Conservation (phyloP, 2,329 filamentous ascomycete genomes). For the Rhynchosporium graminicola region DNA sequence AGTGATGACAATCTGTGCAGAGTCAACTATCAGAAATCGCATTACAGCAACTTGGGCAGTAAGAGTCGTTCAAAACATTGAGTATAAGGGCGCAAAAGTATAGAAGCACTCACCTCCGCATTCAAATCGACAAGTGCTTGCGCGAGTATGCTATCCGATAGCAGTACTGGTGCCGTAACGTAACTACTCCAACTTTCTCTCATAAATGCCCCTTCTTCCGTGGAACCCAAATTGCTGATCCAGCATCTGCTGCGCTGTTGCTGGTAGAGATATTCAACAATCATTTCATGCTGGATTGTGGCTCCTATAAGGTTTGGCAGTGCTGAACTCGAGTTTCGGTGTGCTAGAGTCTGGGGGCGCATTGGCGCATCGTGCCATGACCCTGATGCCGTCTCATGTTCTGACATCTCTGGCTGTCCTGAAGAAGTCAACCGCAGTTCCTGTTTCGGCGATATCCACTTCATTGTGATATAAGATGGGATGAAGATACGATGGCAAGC, state of each 20-base stretch:
- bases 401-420: too few species aligned
- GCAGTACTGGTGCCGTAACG: conserved; percentile 18
- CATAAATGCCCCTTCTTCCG: conserved; percentile 17
- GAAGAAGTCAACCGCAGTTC: too few species aligned
- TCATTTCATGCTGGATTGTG: conserved; percentile 22
- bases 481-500: too few species aligned
- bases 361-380: too few species aligned
- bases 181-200: conserved; percentile 19
- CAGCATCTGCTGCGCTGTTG: conserved; percentile 23
- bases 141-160: conserved; percentile 14
- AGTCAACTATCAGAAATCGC: conserved; percentile 25
- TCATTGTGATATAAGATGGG: too few species aligned
- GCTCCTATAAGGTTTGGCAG: too few species aligned
- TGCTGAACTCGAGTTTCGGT: too few species aligned
- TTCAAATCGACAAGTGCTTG: conserved; percentile 21
- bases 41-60: not conserved
- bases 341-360: too few species aligned
- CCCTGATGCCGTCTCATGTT: too few species aligned
- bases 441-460: too few species aligned
- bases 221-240: conserved; percentile 17
- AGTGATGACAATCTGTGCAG: conserved; percentile 69
- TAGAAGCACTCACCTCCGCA: conserved; percentile 19
- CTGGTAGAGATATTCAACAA: conserved; percentile 22
- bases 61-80: not conserved
- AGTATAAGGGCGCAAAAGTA: not conserved